These are phyloP conservation scores for Silybum marianum DNA, from an alignment of 129 eudicot genomes.

Conservation along the genomic window DNA sequence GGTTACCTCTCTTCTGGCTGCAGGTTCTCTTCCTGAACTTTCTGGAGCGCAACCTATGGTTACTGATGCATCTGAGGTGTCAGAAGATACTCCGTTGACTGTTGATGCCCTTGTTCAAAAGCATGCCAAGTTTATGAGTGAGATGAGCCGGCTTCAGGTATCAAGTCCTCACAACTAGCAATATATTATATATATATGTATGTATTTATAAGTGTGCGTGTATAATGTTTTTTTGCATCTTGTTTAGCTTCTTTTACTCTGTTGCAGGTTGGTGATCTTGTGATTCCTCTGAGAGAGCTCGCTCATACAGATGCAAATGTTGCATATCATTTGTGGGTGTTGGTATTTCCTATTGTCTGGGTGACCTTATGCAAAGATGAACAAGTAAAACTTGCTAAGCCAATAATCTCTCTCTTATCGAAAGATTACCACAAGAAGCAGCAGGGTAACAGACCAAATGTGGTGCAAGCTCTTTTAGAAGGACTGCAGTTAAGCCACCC, in stretches of 20 bases:
- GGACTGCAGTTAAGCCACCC: conserved; percentile 99
- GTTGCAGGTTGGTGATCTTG: conserved; percentile 80
- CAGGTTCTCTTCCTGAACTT: conserved; percentile 52
- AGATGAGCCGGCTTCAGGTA: conserved; percentile 89
- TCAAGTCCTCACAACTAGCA: neutral
- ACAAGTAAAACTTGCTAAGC: conserved; percentile 94
- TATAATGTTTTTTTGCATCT: neutral
- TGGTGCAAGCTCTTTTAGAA: conserved; percentile 96
- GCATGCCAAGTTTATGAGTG: conserved; percentile 78
- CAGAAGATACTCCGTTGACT: conserved; percentile 76
- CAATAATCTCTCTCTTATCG: conserved; percentile 86
- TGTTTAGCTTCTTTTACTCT: conserved; percentile 22
- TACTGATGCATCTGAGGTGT: conserved; percentile 64
- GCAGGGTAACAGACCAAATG: conserved; percentile 93
- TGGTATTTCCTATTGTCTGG: conserved; percentile 99
- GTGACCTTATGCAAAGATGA: conserved; percentile 96
- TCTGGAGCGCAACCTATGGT: conserved; percentile 72
- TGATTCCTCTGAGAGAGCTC: conserved; percentile 85
- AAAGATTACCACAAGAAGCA: conserved; percentile 96
- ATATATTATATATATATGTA: neutral
- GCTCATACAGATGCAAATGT: conserved; percentile 98
- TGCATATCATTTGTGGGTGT: conserved; percentile 97
- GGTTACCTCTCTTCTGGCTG: conserved; percentile 66
- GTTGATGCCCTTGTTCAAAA: conserved; percentile 74
- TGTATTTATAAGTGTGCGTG: neutral